Base-by-base conservation (phyloP, 805 yeast species). In the Tetrapisispora iriomotensis region DNA sequence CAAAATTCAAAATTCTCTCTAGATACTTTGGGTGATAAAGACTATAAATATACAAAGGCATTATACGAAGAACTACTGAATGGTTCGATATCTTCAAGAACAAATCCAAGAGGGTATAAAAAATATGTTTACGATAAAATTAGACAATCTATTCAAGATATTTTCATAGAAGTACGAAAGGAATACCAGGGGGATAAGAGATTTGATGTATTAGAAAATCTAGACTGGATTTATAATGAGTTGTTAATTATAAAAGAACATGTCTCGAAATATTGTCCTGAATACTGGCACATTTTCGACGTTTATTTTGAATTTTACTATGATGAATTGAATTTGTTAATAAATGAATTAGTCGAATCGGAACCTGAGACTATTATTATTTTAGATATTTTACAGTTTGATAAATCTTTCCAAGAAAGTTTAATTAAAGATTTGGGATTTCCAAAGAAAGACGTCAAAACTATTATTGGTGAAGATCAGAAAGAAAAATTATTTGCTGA, bases 171-270 rank as follows among this genome's bases (percentile, higher is more conserved):
- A 42, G 64, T 71, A 67, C 50, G 74, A 70, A 42, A 70, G 70
- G 42, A 79, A 68, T 53, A 64, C 61, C 20, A 74, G 70, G 62
- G 58, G 15, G 67, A 62, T 17, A 64, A 54, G 32, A 69, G 70
- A 28, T 75, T 78, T 60, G 69, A 68, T 14, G 76, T 86, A 1
- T 67, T 83, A 41, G 79, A 80, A 29, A 77, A 82, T 47, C 62
- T 88, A 40, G 79, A 77, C 41, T 90, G 96, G 88, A 72, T 87
- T 15, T 85, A 81, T 57, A 79, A 81, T 47, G 96, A 90, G 51
- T 62, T 92, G 40, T 61, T 71, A 23, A 72, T 80, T 41, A 85
- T 82, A 4, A 71, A 75, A 41, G 71, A 72, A 18, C 77, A 77
- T 23, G 62, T 85, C 19, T 59, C 67, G 2, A 66, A 65, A 12